Base-by-base conservation (phyloP, 2,329 filamentous ascomycete species). In the Phialophora tarda region DNA sequence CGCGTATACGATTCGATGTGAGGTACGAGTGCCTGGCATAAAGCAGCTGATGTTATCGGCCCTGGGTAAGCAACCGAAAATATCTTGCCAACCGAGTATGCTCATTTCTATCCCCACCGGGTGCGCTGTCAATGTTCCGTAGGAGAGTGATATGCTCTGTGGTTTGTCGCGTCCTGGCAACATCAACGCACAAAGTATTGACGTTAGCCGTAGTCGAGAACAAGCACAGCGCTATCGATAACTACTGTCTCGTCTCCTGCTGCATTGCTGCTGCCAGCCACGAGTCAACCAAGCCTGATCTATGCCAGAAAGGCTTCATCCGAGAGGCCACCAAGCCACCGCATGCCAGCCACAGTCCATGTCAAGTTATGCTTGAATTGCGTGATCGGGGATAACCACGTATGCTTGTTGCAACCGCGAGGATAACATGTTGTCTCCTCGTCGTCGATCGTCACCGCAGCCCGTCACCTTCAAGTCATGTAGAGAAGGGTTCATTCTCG, bases 321-420 rank as follows among this genome's bases (percentile, higher is more conserved):
- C 34, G 14, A 17, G n/a, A 44, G 48, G 48, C 48, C 48, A 17
- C 47, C 21, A 51, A 28, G 21, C 21, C 21, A 24, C 48, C 12
- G 23, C 48, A 23, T 23, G 17, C 21, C 44, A 48, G 44, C 44
- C 17, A 48, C 50, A 10, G 26, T 11, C 51, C 53, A 53, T 55
- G 28, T 55, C 53, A 55, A 61, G 51, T 61, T 54, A 61, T 41
- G 59, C 47, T 34, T 50, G 47, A 50, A 61, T 51, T 61, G 59
- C 59, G 59, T 61, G 59, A 61, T 61, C 47, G 30, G 21, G 21
- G 28, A 34, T 12, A 51, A 51, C 48, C 17, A 51, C 48, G 48
- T 26, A 26, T 44, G 38, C 38, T 8, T 44, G 38, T 44, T 44
- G 14, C 38, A 17, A n/a, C 38, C 14, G 38, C 38, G 38, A 44